Evolutionary conservation across 805 yeast genomes (phyloP).

Genomic region (Pichia occidentalis): DNA sequence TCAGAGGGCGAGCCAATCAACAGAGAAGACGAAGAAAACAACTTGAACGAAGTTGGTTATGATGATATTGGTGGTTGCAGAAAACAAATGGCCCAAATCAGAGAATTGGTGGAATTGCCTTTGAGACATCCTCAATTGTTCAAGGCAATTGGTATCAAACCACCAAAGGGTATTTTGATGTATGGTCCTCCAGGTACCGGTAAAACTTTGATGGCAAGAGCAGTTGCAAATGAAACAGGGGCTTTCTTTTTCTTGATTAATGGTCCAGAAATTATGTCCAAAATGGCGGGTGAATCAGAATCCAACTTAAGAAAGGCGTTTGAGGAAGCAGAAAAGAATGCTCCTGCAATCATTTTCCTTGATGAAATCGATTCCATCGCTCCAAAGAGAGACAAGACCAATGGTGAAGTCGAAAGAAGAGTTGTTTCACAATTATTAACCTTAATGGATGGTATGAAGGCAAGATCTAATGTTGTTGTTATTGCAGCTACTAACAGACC

Average conservation of each 20-base stretch:
- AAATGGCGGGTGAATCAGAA: conserved; percentile 99
- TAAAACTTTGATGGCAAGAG: conserved; percentile 98
- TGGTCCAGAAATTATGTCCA: conserved; percentile 99
- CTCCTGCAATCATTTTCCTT: conserved; percentile 95
- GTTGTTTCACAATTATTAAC: conserved; percentile 97
- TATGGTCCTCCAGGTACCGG: conserved; percentile 99
- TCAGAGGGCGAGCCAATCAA: conserved; percentile 99
- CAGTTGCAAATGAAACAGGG: conserved; percentile 99
- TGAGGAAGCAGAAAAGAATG: conserved; percentile 98
- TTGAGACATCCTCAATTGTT: conserved; percentile 97
- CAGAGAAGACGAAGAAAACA: conserved; percentile 97
- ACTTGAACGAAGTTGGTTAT: conserved; percentile 93
- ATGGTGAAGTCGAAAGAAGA: conserved; percentile 99
- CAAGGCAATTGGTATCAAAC: conserved; percentile 97
- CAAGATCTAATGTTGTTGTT: conserved; percentile 96
- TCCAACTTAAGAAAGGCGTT: conserved; percentile 95
- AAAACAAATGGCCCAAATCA: conserved; percentile 98
- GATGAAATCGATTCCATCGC: conserved; percentile 99
- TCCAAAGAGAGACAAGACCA: conserved; percentile 99
- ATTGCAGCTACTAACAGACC: conserved; percentile 96
- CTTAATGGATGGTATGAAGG: conserved; percentile 99
- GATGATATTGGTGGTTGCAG: conserved; percentile 99
- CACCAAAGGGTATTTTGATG: conserved; percentile 97
- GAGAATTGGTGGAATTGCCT: conserved; percentile 97
- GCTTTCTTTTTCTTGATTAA: conserved; percentile 97